Conservation (phyloP, 2,329 filamentous ascomycete genomes). For the Biscogniauxia marginata region DNA sequence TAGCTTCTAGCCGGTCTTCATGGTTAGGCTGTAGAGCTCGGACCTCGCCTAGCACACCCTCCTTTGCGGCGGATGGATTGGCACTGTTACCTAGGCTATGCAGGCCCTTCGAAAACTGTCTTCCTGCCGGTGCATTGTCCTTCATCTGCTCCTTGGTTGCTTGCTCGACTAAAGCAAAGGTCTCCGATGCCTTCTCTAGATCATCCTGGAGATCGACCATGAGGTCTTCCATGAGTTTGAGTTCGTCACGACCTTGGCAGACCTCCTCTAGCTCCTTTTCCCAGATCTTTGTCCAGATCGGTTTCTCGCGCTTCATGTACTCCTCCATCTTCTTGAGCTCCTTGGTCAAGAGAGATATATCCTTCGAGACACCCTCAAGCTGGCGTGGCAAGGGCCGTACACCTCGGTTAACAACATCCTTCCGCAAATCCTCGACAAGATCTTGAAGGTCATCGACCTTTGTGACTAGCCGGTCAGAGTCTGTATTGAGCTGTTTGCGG, state of each 20-base stretch:
- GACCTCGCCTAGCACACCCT: conserved; percentile 88
- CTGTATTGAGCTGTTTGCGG: conserved; percentile 81
- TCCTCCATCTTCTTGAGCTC: conserved; percentile 95
- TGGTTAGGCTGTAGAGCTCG: conserved; percentile 93
- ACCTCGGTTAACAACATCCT: conserved; percentile 91
- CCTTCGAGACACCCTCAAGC: conserved; percentile 84
- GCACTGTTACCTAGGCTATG: conserved; percentile 50
- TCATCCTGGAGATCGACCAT: conserved; percentile 91
- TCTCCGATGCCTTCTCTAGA: conserved; percentile 89
- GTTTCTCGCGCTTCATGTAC: conserved; percentile 87
- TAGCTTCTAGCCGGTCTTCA: conserved; percentile 87
- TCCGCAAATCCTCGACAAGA: conserved; percentile 90
- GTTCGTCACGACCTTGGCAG: conserved; percentile 90
- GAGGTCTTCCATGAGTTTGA: conserved; percentile 95
- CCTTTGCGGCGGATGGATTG: conserved; percentile 82
- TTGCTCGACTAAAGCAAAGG: conserved; percentile 92
- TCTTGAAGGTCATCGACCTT: conserved; percentile 98
- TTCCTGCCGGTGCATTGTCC: conserved; percentile 53
- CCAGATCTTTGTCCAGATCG: conserved; percentile 99
- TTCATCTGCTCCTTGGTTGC: conserved; percentile 98
- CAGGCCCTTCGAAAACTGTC: conserved; percentile 56
- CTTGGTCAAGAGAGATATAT: conserved; percentile 76
- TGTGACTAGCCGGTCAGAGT: conserved; percentile 86
- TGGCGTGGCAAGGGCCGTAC: conserved; percentile 89
- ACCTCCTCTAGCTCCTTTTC: conserved; percentile 95